Evolutionary conservation across 164 flowering plant species (phyloP).

Genomic region (Houttuynia cordata): DNA sequence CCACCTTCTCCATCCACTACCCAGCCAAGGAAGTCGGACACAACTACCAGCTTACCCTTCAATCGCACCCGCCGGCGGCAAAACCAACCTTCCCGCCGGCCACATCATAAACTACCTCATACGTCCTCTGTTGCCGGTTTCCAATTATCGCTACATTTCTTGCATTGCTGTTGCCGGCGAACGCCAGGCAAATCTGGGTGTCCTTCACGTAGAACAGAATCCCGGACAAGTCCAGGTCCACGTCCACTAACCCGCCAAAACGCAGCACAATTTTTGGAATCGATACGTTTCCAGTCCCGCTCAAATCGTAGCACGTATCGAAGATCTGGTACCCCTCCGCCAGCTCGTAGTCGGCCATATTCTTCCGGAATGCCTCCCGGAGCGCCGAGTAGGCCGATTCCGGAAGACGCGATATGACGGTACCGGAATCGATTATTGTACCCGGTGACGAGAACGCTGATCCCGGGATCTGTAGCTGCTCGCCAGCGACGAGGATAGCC

Average conservation of each 20-base stretch:
- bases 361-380: slow-evolving; percentile 5
- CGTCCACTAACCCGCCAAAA: slow-evolving; percentile 7
- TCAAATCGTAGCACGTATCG: slow-evolving; percentile 20
- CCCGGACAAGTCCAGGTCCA: slow-evolving; percentile 8
- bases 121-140: slow-evolving; percentile 18
- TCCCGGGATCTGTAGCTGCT: slow-evolving; percentile 4
- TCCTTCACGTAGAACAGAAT: slow-evolving; percentile 2
- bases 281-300: slow-evolving; percentile 1
- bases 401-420: slow-evolving; percentile 25
- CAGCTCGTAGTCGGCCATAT: slow-evolving; percentile 11
- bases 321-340: not conserved
- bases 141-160: slow-evolving; percentile 17
- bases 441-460: slow-evolving; percentile 13
- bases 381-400: slow-evolving; percentile 16
- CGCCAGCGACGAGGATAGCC: slow-evolving; percentile 19
- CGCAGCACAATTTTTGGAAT: slow-evolving; percentile 16
- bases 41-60: not conserved
- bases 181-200: slow-evolving; percentile 17
- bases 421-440: slow-evolving; percentile 30
- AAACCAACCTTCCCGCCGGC: slow-evolving; percentile 22
- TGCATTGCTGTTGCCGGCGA: slow-evolving; percentile 12
- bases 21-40: no score
- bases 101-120: slow-evolving; percentile 21
- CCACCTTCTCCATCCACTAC: no score
- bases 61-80: slow-evolving; percentile 13